phyloP scores from a whole-genome alignment of 805 yeast species.

The Henningerozyma blattae region DNA sequence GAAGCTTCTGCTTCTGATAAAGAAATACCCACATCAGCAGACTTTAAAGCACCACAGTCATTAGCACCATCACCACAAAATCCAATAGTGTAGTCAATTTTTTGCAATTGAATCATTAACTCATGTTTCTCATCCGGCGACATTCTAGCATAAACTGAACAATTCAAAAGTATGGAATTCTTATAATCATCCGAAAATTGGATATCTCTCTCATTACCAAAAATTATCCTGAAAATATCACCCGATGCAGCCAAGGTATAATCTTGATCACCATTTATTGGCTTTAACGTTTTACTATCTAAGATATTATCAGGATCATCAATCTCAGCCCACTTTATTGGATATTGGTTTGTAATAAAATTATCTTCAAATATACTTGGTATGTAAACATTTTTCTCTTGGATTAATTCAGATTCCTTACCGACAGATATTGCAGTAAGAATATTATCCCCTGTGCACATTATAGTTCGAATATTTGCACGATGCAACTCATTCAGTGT shows the following conservation, averaged over 20 bases:
- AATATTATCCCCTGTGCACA: slow-evolving; percentile 98
- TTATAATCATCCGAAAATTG: slow-evolving; percentile 30
- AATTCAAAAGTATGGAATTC: slow-evolving; percentile 52
- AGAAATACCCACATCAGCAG: slow-evolving; percentile 95
- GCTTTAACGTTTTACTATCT: slow-evolving; percentile 52
- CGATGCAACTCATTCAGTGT: slow-evolving; percentile 47
- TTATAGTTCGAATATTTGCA: slow-evolving; percentile 72
- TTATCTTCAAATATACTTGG: slow-evolving; percentile 45
- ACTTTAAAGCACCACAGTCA: slow-evolving; percentile 96
- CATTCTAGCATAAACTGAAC: slow-evolving; percentile 88
- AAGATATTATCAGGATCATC: slow-evolving; percentile 42
- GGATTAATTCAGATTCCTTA: slow-evolving; percentile 63
- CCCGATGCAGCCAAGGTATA: slow-evolving; percentile 85
- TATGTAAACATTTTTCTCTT: slow-evolving; percentile 39
- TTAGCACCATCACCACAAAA: slow-evolving; percentile 99
- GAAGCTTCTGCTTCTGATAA: slow-evolving; percentile 96
- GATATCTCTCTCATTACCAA: slow-evolving; percentile 30
- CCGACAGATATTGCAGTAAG: slow-evolving; percentile 92
- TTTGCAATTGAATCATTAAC: slow-evolving; percentile 75
- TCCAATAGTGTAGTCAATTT: slow-evolving; percentile 82
- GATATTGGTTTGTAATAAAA: slow-evolving; percentile 9
- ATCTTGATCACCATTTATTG: slow-evolving; percentile 28
- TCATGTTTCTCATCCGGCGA: slow-evolving; percentile 99
- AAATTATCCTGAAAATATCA: slow-evolving; percentile 70
- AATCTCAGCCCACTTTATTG: slow-evolving; percentile 57